Conservation (phyloP, 192 early-diverging fungal species). For the Podila horticola region DNA sequence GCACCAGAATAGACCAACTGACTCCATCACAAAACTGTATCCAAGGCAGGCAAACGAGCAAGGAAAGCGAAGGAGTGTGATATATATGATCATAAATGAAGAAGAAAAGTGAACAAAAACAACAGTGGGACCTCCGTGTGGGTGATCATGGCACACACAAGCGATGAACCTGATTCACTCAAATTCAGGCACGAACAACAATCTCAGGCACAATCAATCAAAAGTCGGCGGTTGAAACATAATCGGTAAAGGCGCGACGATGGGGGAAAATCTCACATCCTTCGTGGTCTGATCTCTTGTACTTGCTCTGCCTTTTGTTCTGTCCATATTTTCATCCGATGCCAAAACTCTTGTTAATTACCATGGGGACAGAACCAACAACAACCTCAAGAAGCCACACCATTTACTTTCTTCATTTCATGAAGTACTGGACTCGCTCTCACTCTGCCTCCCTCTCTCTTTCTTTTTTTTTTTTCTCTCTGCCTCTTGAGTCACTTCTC, state of each 20-base stretch:
- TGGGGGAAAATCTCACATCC: too few species aligned
- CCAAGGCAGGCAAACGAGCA: too few species aligned
- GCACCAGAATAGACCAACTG: background rate
- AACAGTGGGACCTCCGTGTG: background rate
- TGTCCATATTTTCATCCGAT: too few species aligned
- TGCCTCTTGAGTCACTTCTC: background rate
- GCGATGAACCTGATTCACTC: background rate
- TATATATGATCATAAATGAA: background rate
- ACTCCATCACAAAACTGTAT: background rate
- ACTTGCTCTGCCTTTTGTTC: too few species aligned
- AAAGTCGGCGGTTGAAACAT: too few species aligned
- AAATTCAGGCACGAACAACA: background rate
- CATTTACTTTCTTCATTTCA: background rate
- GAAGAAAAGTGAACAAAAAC: background rate
- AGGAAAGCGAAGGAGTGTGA: background rate
- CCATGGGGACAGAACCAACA: background rate
- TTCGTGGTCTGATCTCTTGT: too few species aligned
- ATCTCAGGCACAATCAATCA: too few species aligned
- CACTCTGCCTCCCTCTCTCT: background rate
- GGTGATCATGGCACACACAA: background rate
- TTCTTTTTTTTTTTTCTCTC: background rate
- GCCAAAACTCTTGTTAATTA: too few species aligned
- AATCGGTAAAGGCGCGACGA: too few species aligned
- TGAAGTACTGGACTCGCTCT: slow-evolving; percentile 1
- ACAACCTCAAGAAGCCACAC: background rate